Evolutionary conservation across 805 yeast genomes (phyloP).

Genomic region (Danielozyma ontarioensis): DNA sequence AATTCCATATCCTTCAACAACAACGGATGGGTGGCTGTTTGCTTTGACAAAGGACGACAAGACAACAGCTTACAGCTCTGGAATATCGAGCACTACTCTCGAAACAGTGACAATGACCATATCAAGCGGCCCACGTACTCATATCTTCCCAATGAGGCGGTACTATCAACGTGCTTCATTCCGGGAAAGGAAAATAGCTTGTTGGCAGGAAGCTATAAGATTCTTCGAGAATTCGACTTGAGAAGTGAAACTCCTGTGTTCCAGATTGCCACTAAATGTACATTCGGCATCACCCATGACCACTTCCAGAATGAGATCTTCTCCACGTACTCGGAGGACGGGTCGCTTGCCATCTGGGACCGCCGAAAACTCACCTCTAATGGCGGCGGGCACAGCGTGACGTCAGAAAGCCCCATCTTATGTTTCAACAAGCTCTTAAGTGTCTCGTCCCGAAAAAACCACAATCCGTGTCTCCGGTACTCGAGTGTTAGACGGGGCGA

Average conservation of each 20-base stretch:
- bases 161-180: conserved; percentile 63
- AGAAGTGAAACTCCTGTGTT: conserved; percentile 59
- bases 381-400: conserved; percentile 15
- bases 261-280: conserved; percentile 72
- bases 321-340: conserved; percentile 77
- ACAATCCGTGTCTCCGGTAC: conserved; percentile 63
- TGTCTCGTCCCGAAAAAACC: conserved; percentile 48
- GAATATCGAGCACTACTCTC: conserved; percentile 63
- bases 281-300: conserved; percentile 63
- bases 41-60: conserved; percentile 71
- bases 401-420: conserved; percentile 51
- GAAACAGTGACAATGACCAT: conserved; percentile 43
- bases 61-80: conserved; percentile 76
- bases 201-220: conserved; percentile 72
- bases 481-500: conserved; percentile 65
- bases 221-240: conserved; percentile 71
- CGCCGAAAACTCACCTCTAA: conserved; percentile 50
- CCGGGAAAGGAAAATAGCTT: conserved; percentile 52
- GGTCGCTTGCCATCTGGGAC: conserved; percentile 80
- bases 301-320: conserved; percentile 64
- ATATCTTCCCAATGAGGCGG: conserved; percentile 68
- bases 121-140: conserved; percentile 50
- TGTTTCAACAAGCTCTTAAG: conserved; percentile 57
- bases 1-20: conserved; percentile 68
- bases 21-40: conserved; percentile 65